A percentile compares a stretch with the other conserved stretches of the same genome.
These are phyloP conservation scores for Tuber calosporum DNA, from an alignment of 495 filamentous ascomycete genomes.

Conservation along the genomic window DNA sequence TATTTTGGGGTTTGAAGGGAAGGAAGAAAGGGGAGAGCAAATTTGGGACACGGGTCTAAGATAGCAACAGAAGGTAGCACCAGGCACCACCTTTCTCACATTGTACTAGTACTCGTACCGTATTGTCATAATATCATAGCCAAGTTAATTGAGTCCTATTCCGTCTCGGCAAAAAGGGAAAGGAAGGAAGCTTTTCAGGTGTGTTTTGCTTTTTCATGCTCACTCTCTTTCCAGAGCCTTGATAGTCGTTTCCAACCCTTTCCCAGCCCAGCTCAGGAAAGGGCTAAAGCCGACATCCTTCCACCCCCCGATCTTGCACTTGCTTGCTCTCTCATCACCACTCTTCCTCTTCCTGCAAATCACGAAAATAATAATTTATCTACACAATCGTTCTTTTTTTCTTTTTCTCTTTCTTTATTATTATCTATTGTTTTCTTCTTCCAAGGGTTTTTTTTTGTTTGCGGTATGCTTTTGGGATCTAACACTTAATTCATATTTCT, in stretches of 20 bases:
- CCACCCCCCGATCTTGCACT: background rate
- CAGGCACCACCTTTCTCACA: background rate
- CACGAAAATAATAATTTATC: background rate
- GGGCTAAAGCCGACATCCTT: background rate
- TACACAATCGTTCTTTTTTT: background rate
- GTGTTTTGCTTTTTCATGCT: background rate
- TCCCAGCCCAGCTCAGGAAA: background rate
- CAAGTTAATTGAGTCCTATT: background rate
- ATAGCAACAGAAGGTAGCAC: background rate
- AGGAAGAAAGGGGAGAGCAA: background rate
- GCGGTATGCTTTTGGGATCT: background rate
- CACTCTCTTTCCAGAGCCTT: background rate
- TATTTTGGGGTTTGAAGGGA: background rate
- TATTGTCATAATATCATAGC: constrained; percentile 1
- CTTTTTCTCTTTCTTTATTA: background rate
- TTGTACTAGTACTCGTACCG: too few species aligned
- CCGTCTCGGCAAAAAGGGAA: background rate
- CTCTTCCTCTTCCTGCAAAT: background rate
- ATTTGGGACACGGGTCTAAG: background rate
- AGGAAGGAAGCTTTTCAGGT: constrained; percentile 1
- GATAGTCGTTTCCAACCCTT: background rate
- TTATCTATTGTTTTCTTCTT: background rate
- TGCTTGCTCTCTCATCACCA: background rate
- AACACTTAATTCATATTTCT: constrained; percentile 2
- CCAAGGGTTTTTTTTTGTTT: background rate